These are phyloP conservation scores for Ceratobasidium sp. DNA, from an alignment of 1,284 basidiomycete genomes.

Conservation along the genomic window DNA sequence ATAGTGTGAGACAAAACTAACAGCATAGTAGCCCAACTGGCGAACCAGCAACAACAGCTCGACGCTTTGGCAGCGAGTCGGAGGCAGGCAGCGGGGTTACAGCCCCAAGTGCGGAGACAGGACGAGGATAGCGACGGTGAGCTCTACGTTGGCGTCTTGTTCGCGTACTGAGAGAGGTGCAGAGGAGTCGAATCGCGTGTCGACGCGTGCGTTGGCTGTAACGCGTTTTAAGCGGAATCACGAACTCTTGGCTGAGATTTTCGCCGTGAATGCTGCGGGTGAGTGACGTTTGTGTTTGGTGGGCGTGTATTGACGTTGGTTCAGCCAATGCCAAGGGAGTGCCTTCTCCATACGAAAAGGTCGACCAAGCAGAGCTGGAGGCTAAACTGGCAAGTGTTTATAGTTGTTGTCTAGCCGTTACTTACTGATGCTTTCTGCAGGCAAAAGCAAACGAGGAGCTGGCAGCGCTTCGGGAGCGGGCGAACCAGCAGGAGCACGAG, in stretches of 20 bases:
- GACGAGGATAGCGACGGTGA: conserved; percentile 74
- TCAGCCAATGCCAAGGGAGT: conserved; percentile 53
- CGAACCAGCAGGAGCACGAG: conserved; percentile 36
- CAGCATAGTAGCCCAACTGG: background rate
- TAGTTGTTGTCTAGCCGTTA: background rate
- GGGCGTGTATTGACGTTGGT: conserved; percentile 5
- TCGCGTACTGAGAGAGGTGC: background rate
- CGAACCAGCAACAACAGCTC: conserved; percentile 34
- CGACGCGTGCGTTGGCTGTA: conserved; percentile 70
- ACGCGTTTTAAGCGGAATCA: conserved; percentile 78
- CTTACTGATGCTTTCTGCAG: conserved; percentile 46
- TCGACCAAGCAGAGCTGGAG: conserved; percentile 65
- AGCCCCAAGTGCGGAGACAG: conserved; percentile 49
- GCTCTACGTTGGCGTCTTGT: conserved; percentile 38
- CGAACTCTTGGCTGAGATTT: conserved; percentile 80
- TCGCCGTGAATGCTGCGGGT: conserved; percentile 48
- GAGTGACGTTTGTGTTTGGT: background rate
- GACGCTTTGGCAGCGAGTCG: conserved; percentile 49
- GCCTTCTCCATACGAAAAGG: conserved; percentile 62
- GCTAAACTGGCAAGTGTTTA: conserved; percentile 59
- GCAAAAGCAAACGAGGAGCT: conserved; percentile 59
- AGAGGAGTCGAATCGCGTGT: conserved; percentile 75
- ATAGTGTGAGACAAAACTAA: background rate
- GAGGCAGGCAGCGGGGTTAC: conserved; percentile 40
- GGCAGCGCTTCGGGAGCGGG: conserved; percentile 53